Conservation (phyloP, 148 eudicot genomes). For the Camellia sinensis region DNA sequence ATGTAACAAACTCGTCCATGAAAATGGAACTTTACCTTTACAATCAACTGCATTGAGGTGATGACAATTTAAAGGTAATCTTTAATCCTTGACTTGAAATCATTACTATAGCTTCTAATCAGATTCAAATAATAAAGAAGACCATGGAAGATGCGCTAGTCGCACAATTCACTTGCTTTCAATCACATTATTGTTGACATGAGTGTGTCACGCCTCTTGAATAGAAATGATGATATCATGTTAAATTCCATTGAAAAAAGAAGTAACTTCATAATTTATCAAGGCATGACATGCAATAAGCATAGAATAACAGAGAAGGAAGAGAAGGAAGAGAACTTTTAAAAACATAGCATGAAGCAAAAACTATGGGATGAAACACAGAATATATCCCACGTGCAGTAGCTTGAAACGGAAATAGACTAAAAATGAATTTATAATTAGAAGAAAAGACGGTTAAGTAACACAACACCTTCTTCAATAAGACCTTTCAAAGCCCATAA, state of each 20-base stretch:
- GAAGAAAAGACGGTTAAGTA: slow-evolving; percentile 8
- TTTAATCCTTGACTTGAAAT: slow-evolving; percentile 1
- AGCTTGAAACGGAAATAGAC: neutral
- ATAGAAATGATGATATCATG: neutral
- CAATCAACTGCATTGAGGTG: neutral
- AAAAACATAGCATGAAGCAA: neutral
- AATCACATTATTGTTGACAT: neutral
- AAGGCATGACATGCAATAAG: neutral
- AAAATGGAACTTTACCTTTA: slow-evolving; percentile 2
- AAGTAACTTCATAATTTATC: neutral
- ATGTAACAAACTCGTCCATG: neutral
- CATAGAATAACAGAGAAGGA: neutral
- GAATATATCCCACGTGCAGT: slow-evolving; percentile 2
- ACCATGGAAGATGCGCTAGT: neutral
- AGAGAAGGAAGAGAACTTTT: neutral
- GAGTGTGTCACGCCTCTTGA: neutral
- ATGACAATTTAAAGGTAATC: neutral
- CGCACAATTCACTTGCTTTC: neutral
- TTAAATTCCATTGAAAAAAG: neutral
- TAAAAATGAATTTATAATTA: neutral
- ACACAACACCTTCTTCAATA: slow-evolving; percentile 71
- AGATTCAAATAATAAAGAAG: slow-evolving; percentile 1
- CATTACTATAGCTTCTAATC: neutral
- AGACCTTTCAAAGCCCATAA: slow-evolving; percentile 98
- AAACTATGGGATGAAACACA: neutral